Percentiles rank a stretch among this genome's conserved stretches.
Evolutionary conservation across 805 yeast genomes (phyloP).

Genomic region (Teunomyces stri): DNA sequence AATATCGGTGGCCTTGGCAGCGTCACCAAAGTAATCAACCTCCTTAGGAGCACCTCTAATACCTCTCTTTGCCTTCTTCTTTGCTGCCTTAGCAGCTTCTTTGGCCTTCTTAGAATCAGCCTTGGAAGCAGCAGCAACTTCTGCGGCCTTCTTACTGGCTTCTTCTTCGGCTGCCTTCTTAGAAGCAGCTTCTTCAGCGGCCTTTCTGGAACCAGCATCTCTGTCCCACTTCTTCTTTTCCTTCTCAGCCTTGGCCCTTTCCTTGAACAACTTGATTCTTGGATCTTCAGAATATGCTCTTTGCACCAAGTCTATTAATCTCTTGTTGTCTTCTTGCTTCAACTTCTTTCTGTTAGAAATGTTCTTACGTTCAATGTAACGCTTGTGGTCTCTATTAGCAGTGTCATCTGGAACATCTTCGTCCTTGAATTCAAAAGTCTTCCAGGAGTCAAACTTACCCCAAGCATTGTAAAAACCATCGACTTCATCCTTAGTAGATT

Average conservation of each 20-base stretch:
- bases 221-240: conserved; percentile 95
- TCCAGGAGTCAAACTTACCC: conserved; percentile 96
- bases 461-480: conserved; percentile 88
- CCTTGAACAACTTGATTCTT: conserved; percentile 90
- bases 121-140: conserved; percentile 59
- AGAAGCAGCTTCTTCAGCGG: conserved; percentile 86
- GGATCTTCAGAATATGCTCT: conserved; percentile 91
- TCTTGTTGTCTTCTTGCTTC: conserved; percentile 95
- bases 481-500: conserved; percentile 74
- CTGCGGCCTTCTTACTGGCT: conserved; percentile 74
- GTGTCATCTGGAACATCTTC: conserved; percentile 99
- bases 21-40: conserved; percentile 79
- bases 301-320: conserved; percentile 81
- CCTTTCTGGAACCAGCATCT: conserved; percentile 96
- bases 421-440: conserved; percentile 95
- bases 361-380: conserved; percentile 97
- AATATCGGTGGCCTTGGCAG: conserved; percentile 59
- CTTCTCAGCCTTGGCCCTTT: conserved; percentile 90
- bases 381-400: conserved; percentile 98
- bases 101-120: conserved; percentile 74
- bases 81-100: conserved; percentile 95
- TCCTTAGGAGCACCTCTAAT: conserved; percentile 83
- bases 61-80: conserved; percentile 94
- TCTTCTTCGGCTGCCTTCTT: conserved; percentile 86
- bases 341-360: conserved; percentile 94